A percentile compares a stretch with the other conserved stretches of the same genome.
These are phyloP conservation scores for Coriolopsis trogii DNA, from an alignment of 1,284 basidiomycete genomes.

Conservation along the genomic window DNA sequence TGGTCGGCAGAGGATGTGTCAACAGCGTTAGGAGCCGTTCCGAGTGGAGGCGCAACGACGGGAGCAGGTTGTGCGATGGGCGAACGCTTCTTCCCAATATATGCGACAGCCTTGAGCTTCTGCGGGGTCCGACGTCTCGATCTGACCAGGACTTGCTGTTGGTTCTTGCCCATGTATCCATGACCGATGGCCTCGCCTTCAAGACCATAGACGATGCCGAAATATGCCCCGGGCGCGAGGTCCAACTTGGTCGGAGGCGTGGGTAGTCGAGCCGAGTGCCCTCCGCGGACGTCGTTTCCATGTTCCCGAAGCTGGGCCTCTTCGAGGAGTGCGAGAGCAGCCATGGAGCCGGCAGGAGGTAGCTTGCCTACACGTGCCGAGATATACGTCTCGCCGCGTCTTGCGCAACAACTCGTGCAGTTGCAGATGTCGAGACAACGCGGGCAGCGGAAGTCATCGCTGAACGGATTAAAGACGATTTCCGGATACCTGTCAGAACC, in stretches of 20 bases:
- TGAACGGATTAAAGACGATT: constrained; percentile 27
- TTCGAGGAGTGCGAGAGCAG: constrained; percentile 10
- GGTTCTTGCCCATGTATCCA: constrained; percentile 24
- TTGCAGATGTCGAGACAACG: constrained; percentile 29
- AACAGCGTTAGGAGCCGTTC: neutral
- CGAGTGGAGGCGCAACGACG: neutral
- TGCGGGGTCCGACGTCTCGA: no score
- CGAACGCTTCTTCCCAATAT: constrained; percentile 13
- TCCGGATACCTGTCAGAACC: constrained; percentile 26
- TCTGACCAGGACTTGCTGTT: constrained; percentile 7
- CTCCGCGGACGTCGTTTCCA: neutral
- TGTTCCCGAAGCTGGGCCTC: constrained; percentile 1
- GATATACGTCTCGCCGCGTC: constrained; percentile 31
- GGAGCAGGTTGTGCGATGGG: neutral
- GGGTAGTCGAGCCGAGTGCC: no score
- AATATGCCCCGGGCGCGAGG: constrained; percentile 17
- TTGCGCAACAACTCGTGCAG: constrained; percentile 29
- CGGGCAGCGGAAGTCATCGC: constrained; percentile 28
- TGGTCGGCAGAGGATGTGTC: neutral
- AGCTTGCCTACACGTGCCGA: constrained; percentile 21
- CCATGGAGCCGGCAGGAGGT: constrained; percentile 14
- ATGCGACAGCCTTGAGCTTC: constrained; percentile 8
- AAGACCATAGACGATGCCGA: constrained; percentile 27
- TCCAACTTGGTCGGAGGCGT: constrained; percentile 3
- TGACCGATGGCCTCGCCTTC: constrained; percentile 24